A percentile compares a stretch with the other conserved stretches of the same genome.
These are phyloP conservation scores for Mangifera indica DNA, from an alignment of 345 rosid species.

Conservation along the genomic window DNA sequence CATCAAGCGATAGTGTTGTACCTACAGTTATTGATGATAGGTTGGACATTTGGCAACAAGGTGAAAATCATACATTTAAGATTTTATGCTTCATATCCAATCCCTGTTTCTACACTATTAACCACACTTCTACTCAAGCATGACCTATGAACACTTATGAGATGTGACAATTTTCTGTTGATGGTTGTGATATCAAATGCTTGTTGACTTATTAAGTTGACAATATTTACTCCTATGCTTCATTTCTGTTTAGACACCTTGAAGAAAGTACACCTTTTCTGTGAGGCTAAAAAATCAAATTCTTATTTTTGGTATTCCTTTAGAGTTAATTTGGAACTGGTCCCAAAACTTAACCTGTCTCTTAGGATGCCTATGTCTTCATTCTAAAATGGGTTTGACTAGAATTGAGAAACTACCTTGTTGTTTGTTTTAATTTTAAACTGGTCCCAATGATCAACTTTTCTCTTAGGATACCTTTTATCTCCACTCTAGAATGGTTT, in stretches of 20 bases:
- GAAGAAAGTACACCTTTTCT: too few relatives aligned
- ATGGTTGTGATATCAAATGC: neutral
- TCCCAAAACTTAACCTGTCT: neutral
- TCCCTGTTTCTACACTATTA: slow-evolving; percentile 3
- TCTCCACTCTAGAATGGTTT: neutral
- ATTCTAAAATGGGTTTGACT: neutral
- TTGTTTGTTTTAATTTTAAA: neutral
- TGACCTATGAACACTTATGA: neutral
- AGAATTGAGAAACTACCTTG: neutral
- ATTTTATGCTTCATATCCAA: neutral
- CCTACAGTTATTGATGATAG: slow-evolving; percentile 97
- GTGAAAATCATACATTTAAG: slow-evolving; percentile 36
- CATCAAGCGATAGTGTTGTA: slow-evolving; percentile 91
- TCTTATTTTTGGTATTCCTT: neutral
- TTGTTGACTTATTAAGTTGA: neutral
- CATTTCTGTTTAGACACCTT: neutral
- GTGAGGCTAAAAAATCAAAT: too few relatives aligned
- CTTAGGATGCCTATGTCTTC: neutral
- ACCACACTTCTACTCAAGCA: neutral
- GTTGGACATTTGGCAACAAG: slow-evolving; percentile 93
- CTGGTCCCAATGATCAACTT: neutral
- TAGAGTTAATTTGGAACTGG: neutral
- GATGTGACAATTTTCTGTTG: too few relatives aligned
- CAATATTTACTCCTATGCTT: neutral
- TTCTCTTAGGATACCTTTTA: neutral